phyloP scores from a whole-genome alignment of 139 green algal species.

The Ettlia oleoabundans region DNA sequence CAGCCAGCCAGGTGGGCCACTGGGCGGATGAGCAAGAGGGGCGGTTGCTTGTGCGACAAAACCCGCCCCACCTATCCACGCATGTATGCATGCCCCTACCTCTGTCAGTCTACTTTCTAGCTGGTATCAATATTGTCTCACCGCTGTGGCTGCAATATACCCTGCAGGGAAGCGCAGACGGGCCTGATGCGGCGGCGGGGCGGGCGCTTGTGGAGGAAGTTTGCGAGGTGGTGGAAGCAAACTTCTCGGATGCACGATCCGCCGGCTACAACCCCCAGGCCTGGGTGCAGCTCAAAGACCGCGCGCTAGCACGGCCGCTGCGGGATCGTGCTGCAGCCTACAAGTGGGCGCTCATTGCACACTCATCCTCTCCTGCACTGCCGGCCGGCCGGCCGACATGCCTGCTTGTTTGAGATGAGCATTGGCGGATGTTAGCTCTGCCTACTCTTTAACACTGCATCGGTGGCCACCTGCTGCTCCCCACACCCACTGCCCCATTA shows the following conservation, averaged over 20 bases:
- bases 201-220: constrained; percentile 30
- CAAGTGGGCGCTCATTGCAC: constrained; percentile 7
- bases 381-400: no score
- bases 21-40: not conserved
- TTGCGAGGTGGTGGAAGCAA: constrained; percentile 75
- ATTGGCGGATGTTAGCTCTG: no score
- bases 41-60: no score
- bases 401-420: no score
- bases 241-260: constrained; percentile 77
- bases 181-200: not conserved
- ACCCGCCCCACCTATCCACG: no score
- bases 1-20: not conserved
- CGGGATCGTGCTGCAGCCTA: constrained; percentile 27
- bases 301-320: constrained; percentile 37
- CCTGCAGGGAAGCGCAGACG: not conserved
- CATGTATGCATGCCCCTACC: no score
- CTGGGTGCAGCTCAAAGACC: constrained; percentile 53
- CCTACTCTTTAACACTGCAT: no score
- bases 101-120: no score
- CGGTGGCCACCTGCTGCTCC: no score
- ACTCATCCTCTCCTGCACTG: no score
- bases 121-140: no score
- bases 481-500: no score
- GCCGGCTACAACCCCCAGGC: constrained; percentile 57
- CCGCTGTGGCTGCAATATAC: not conserved